Evolutionary conservation across 371 early-diverging fungal species (phyloP).

Genomic region (Synchytrium microbalum): DNA sequence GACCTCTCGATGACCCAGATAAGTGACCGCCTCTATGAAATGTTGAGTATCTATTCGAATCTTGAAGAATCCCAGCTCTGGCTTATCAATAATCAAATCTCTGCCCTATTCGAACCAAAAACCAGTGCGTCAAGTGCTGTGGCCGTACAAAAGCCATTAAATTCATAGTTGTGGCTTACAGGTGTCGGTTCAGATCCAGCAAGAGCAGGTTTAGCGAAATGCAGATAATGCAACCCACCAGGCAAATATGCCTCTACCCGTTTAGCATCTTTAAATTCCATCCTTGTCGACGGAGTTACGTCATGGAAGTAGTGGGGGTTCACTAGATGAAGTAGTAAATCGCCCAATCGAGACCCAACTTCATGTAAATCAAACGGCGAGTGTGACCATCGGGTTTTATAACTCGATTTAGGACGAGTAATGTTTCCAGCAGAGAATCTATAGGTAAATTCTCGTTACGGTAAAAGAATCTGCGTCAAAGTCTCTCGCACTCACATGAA

Average conservation of each 20-base stretch:
- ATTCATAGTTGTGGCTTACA: slow-evolving; percentile 23
- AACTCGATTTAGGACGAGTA: slow-evolving; percentile 34
- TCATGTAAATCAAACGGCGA: slow-evolving; percentile 30
- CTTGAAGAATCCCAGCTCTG: slow-evolving; percentile 24
- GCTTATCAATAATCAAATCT: slow-evolving; percentile 31
- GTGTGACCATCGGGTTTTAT: slow-evolving; percentile 38
- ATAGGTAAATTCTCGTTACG: neutral
- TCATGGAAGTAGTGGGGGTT: slow-evolving; percentile 15
- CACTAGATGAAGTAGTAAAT: slow-evolving; percentile 28
- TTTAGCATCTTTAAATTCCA: slow-evolving; percentile 26
- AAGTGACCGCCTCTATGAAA: slow-evolving; percentile 34
- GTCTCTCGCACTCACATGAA: slow-evolving; percentile 19
- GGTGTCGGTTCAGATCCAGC: slow-evolving; percentile 13
- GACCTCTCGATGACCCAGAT: slow-evolving; percentile 26
- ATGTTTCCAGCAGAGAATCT: slow-evolving; percentile 39
- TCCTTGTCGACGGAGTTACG: slow-evolving; percentile 8
- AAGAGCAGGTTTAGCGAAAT: neutral
- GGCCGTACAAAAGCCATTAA: neutral
- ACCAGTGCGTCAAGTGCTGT: neutral
- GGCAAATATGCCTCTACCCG: slow-evolving; percentile 17
- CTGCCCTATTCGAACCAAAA: slow-evolving; percentile 20
- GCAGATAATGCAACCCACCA: neutral
- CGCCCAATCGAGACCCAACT: slow-evolving; percentile 35
- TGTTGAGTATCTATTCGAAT: slow-evolving; percentile 34
- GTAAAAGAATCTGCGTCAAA: neutral